Conservation (phyloP, 1,284 basidiomycete species). For the Pascua guehoae region DNA sequence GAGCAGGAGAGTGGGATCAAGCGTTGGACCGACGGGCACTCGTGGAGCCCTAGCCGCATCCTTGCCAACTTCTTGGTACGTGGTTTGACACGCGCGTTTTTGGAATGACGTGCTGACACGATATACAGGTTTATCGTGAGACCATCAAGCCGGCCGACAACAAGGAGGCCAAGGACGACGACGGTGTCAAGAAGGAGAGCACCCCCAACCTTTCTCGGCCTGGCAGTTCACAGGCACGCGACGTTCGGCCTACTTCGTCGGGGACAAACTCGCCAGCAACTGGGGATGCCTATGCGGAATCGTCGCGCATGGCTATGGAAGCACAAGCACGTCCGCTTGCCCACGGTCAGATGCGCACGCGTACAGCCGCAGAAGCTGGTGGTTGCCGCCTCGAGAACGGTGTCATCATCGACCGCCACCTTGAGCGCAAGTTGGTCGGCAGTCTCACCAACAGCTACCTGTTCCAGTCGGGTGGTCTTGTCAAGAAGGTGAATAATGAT, state of each 20-base stretch:
- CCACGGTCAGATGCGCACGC: slow-evolving; percentile 20
- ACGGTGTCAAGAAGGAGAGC: slow-evolving; percentile 13
- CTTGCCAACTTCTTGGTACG: slow-evolving; percentile 82
- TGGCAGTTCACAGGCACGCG: no score
- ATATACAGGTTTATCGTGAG: slow-evolving; percentile 72
- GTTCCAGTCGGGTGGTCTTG: slow-evolving; percentile 83
- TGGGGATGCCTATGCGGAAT: slow-evolving; percentile 11
- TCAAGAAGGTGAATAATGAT: slow-evolving; percentile 75
- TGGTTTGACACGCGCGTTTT: slow-evolving; percentile 1
- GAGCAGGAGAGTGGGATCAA: slow-evolving; percentile 97
- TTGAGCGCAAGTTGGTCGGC: slow-evolving; percentile 75
- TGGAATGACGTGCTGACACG: neutral
- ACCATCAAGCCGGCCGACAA: slow-evolving; percentile 64
- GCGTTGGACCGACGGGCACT: slow-evolving; percentile 95
- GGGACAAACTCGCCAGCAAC: slow-evolving; percentile 10
- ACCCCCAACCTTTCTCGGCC: slow-evolving; percentile 5
- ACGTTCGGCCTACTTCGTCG: slow-evolving; percentile 2
- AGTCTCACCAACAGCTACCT: slow-evolving; percentile 86
- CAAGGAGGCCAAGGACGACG: slow-evolving; percentile 13
- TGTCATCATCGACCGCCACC: slow-evolving; percentile 18
- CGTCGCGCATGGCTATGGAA: slow-evolving; percentile 21
- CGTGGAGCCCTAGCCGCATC: slow-evolving; percentile 67
- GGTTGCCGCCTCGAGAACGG: slow-evolving; percentile 22
- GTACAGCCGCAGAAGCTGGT: slow-evolving; percentile 19
- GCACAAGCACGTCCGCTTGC: slow-evolving; percentile 11